Conservation (phyloP, 495 filamentous ascomycete genomes). For the Parachaetomium inaequale region DNA sequence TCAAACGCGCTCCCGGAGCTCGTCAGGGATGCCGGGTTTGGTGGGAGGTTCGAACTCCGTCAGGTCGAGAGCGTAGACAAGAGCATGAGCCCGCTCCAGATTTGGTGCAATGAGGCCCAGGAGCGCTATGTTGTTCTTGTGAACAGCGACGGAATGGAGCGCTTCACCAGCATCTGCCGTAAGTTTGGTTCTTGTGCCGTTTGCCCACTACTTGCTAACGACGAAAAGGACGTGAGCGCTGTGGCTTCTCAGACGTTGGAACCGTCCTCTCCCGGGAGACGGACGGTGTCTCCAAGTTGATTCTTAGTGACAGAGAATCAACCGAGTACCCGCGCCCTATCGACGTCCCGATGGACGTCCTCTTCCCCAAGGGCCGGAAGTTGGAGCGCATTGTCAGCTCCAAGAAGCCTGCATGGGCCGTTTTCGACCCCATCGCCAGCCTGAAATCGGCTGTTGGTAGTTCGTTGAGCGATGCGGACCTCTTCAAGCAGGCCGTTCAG, state of each 20-base stretch:
- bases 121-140: slow-evolving; percentile 90
- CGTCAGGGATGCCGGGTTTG: slow-evolving; percentile 84
- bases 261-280: slow-evolving; percentile 63
- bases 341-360: slow-evolving; percentile 82
- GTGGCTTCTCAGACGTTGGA: slow-evolving; percentile 90
- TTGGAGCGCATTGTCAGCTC: slow-evolving; percentile 77
- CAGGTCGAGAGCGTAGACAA: slow-evolving; percentile 85
- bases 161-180: slow-evolving; percentile 76
- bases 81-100: slow-evolving; percentile 90
- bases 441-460: slow-evolving; percentile 49
- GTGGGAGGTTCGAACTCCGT: slow-evolving; percentile 85
- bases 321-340: slow-evolving; percentile 74
- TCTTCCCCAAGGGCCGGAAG: slow-evolving; percentile 89
- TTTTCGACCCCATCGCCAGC: slow-evolving; percentile 60
- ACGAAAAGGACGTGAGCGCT: slow-evolving; percentile 65
- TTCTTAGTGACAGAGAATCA: slow-evolving; percentile 79
- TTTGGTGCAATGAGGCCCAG: slow-evolving; percentile 97
- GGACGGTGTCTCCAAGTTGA: slow-evolving; percentile 61
- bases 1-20: slow-evolving; percentile 87
- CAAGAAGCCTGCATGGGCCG: slow-evolving; percentile 61
- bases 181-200: slow-evolving; percentile 27
- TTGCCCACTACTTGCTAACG: slow-evolving; percentile 12
- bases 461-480: slow-evolving; percentile 52
- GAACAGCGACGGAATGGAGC: slow-evolving; percentile 70
- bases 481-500: slow-evolving; percentile 71